Conservation (phyloP, 768 basidiomycete genomes). For the Boletus vinaceobasis region DNA sequence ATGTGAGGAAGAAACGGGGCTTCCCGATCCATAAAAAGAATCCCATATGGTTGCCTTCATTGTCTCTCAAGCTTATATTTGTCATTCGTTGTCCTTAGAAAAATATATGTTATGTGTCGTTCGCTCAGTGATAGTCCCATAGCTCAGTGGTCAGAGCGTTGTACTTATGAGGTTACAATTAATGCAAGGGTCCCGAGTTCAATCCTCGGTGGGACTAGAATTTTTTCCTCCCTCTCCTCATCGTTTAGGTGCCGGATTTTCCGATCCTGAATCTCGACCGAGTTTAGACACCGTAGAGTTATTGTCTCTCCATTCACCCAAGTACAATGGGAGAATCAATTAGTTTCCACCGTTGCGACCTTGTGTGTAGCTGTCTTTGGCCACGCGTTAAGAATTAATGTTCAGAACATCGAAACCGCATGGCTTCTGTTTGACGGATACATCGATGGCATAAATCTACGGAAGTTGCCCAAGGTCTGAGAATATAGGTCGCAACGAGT, state of each 20-base stretch:
- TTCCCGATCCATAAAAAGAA: conserved; percentile 25
- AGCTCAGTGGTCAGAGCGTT: conserved; percentile 64
- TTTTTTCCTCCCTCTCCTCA: conserved; percentile 22
- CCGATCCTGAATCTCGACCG: not conserved
- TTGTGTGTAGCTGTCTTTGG: not conserved
- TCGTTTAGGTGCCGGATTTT: not conserved
- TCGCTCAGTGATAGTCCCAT: conserved; percentile 38
- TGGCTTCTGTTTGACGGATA: not conserved
- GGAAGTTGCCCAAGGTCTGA: not conserved
- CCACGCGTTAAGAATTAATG: not conserved
- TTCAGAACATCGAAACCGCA: not conserved
- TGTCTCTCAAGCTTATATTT: not conserved
- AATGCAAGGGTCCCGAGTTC: conserved; percentile 64
- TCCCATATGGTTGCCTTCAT: too few relatives aligned
- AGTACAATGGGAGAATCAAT: not conserved
- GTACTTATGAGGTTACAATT: conserved; percentile 55
- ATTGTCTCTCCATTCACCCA: not conserved
- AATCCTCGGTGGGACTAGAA: conserved; percentile 59
- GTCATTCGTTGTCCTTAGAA: not conserved
- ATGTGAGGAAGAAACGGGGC: conserved; percentile 38
- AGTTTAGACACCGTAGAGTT: not conserved
- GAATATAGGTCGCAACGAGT: not conserved
- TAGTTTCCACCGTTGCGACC: not conserved
- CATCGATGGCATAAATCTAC: not conserved
- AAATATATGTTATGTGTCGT: not conserved